Base-by-base conservation (phyloP, 371 early-diverging fungal species). In the Mortierella sp. region DNA sequence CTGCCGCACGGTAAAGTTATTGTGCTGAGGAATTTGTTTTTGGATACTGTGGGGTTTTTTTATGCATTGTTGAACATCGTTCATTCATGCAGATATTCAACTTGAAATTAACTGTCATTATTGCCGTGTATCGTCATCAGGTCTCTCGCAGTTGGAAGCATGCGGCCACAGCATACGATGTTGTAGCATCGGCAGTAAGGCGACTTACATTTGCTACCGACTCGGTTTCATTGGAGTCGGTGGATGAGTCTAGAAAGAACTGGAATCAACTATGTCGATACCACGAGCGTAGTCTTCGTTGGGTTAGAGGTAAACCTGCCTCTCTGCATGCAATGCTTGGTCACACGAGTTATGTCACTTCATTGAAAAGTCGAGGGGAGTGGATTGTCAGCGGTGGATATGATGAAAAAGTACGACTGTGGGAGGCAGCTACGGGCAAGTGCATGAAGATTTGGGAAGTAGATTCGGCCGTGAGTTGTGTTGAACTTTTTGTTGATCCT, bases 361-460 rank as follows among this genome's bases (percentile, higher is more conserved):
- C 80, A 14, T 16, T 80, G 8, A 75, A 72, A 66, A 63, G 65
- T 14, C 75, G 75, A 4, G 75, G 66, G 30, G 69, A 54, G 10
- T 80, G 80, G 80, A 75, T 80, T 30, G 59, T 80, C 40, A 80
- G 72, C 14, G 80, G 80, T 39, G 75, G 80, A 24, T 80, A 80
- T 45, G 80, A 80, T 51, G 80, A 80, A 47, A 75, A 72, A 45
- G 75, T 80, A 18, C 72, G 80, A 9, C 69, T 80, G 3, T 80
- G 80, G 75, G 80, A 80, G 54, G 62, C 80, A 10, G 58, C 75
- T 35, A 64, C 75, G 2, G 80, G 75, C 22, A 75, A 58, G 37
- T 75, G 80, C 26, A 54, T 62, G 45, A 75, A 71, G 65, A 75
- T 72, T 14, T 80, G 80, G 80, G 72, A 80, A 49, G 62, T 68